A percentile compares a stretch with the other conserved stretches of the same genome.
Conservation (phyloP, 1,284 basidiomycete genomes). For the Leucoagaricus sp. region DNA sequence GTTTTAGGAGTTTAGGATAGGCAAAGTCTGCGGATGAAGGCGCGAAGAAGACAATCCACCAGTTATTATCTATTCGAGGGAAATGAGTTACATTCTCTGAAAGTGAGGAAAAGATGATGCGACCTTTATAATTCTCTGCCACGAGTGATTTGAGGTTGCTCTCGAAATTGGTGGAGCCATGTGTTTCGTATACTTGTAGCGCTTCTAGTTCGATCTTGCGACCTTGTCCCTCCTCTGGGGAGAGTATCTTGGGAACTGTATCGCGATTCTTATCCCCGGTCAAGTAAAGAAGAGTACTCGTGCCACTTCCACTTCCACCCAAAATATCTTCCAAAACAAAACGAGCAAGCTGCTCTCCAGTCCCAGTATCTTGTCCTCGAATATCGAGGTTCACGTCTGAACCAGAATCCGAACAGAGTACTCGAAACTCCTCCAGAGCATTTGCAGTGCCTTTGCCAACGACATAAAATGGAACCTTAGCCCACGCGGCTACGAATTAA, state of each 20-base stretch:
- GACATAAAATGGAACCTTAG: slow-evolving; percentile 66
- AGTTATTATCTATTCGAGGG: slow-evolving; percentile 22
- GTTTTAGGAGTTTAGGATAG: slow-evolving; percentile 47
- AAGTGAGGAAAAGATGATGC: neutral
- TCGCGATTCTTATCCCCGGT: slow-evolving; percentile 84
- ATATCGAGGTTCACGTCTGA: slow-evolving; percentile 40
- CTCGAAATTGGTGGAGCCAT: slow-evolving; percentile 53
- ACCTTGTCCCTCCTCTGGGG: slow-evolving; percentile 30
- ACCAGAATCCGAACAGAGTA: slow-evolving; percentile 30
- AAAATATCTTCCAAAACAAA: slow-evolving; percentile 60
- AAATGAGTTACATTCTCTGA: neutral
- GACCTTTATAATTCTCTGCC: slow-evolving; percentile 25
- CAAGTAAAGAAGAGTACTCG: slow-evolving; percentile 59
- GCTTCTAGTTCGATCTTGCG: slow-evolving; percentile 41
- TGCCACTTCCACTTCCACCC: neutral
- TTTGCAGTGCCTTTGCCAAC: slow-evolving; percentile 67
- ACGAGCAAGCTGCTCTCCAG: slow-evolving; percentile 61
- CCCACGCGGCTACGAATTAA: slow-evolving; percentile 40
- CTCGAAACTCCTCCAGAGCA: slow-evolving; percentile 40
- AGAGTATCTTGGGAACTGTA: slow-evolving; percentile 56
- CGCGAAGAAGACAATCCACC: slow-evolving; percentile 79
- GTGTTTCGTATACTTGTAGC: slow-evolving; percentile 70
- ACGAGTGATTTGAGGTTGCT: slow-evolving; percentile 34
- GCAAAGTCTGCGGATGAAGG: slow-evolving; percentile 68
- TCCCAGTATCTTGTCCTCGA: slow-evolving; percentile 62